phyloP scores from a whole-genome alignment of 495 filamentous ascomycete species.

The Durotheca rogersii region DNA sequence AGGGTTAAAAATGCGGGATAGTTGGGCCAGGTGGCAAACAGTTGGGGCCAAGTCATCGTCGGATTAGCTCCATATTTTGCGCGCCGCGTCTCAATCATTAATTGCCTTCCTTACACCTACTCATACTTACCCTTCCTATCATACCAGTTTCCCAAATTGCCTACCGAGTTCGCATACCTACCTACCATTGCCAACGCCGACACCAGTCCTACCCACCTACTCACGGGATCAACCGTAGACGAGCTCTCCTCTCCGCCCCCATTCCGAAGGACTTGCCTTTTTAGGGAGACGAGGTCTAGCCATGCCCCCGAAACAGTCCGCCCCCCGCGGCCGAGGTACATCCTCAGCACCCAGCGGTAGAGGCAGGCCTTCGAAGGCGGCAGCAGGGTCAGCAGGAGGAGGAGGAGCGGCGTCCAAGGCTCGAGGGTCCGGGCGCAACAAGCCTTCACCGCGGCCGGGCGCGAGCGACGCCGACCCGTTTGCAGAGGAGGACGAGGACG shows the following conservation, averaged over 20 bases:
- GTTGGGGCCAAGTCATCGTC: constrained; percentile 10
- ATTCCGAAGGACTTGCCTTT: too few relatives aligned
- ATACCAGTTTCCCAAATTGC: background rate
- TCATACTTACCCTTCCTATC: background rate
- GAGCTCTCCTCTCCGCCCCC: too few relatives aligned
- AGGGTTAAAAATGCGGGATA: background rate
- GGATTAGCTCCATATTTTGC: too few relatives aligned
- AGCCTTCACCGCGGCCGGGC: constrained; percentile 7
- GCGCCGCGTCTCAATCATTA: background rate
- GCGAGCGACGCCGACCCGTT: constrained; percentile 26
- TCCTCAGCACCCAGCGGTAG: constrained; percentile 14
- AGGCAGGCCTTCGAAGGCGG: constrained; percentile 9
- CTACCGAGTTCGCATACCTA: too few relatives aligned
- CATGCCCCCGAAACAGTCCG: constrained; percentile 23
- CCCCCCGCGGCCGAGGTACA: constrained; percentile 13
- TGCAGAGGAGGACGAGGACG: constrained; percentile 17
- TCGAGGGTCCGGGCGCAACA: background rate
- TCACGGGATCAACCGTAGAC: too few relatives aligned
- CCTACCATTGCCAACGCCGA: too few relatives aligned
- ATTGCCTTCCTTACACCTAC: background rate
- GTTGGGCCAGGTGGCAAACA: constrained; percentile 19
- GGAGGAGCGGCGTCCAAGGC: constrained; percentile 3
- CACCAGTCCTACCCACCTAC: too few relatives aligned
- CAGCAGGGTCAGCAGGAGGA: too few relatives aligned
- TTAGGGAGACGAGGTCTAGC: background rate